Conservation (phyloP, 2,329 filamentous ascomycete genomes). For the Ophiobolus disseminans region DNA sequence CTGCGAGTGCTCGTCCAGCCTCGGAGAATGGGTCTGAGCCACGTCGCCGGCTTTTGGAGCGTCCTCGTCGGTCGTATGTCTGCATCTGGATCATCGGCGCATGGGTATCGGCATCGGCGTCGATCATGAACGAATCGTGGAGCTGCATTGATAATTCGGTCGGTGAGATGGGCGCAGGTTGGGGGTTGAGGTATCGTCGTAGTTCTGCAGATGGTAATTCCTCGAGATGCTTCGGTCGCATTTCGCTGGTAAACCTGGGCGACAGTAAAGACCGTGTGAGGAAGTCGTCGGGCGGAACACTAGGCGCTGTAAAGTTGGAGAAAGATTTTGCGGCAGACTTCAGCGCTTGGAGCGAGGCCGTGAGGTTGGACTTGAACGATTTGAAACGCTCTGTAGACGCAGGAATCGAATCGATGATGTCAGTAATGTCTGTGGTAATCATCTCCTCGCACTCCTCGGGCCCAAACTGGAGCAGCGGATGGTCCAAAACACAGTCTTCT, state of each 20-base stretch:
- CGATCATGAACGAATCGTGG: conserved; percentile 46
- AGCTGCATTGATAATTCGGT: conserved; percentile 50
- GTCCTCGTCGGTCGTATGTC: conserved; percentile 59
- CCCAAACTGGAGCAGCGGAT: conserved; percentile 60
- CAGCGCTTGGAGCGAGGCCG: conserved; percentile 66
- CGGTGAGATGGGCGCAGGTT: conserved; percentile 49
- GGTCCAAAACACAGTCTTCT: conserved; percentile 63
- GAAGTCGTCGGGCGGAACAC: conserved; percentile 64
- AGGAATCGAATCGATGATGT: conserved; percentile 28
- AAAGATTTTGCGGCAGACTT: conserved; percentile 68
- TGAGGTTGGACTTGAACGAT: conserved; percentile 69
- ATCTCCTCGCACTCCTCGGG: conserved; percentile 42
- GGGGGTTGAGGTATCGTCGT: conserved; percentile 67
- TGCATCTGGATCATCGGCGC: conserved; percentile 68
- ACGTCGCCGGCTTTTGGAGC: conserved; percentile 35
- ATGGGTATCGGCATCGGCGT: conserved; percentile 47
- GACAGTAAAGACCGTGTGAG: conserved; percentile 66
- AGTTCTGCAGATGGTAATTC: conserved; percentile 64
- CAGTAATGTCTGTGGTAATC: conserved; percentile 39
- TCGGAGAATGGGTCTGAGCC: conserved; percentile 51
- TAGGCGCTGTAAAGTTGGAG: conserved; percentile 63
- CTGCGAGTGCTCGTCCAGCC: conserved; percentile 51
- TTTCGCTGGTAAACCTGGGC: conserved; percentile 66
- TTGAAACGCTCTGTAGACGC: conserved; percentile 48
- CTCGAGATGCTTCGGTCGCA: conserved; percentile 62